Evolutionary conservation across 1,139 yeast species (phyloP).

Genomic region (Blastobotrys petasosporus): DNA sequence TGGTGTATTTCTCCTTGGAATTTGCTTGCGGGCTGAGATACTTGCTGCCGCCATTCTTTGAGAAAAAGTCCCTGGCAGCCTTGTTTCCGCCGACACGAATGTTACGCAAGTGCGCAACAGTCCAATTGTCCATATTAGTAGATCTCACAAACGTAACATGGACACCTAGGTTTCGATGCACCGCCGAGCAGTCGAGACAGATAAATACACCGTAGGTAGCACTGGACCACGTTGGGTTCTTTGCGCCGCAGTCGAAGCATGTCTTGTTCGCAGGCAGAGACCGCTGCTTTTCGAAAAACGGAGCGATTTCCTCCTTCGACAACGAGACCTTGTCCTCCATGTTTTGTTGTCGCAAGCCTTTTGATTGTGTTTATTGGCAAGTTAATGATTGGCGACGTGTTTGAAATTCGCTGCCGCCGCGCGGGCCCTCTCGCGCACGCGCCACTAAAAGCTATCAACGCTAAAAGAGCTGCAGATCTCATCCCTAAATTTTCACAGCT

Average conservation of each 20-base stretch:
- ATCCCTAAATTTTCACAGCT: no score
- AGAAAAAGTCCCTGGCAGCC: slow-evolving; percentile 72
- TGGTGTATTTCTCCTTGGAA: slow-evolving; percentile 73
- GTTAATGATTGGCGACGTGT: no score
- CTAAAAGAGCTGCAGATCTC: no score
- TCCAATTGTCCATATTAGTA: slow-evolving; percentile 89
- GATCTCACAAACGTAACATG: slow-evolving; percentile 94
- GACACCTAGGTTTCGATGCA: slow-evolving; percentile 92
- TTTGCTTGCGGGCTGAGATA: slow-evolving; percentile 52
- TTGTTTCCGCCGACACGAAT: slow-evolving; percentile 93
- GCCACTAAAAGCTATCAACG: no score
- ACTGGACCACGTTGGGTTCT: slow-evolving; percentile 97
- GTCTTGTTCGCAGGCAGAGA: slow-evolving; percentile 63
- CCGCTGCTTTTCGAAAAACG: slow-evolving; percentile 52
- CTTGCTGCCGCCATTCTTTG: slow-evolving; percentile 78
- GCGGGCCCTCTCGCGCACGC: no score
- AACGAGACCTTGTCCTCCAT: slow-evolving; percentile 45
- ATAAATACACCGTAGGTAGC: slow-evolving; percentile 92
- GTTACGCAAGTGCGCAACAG: slow-evolving; percentile 76
- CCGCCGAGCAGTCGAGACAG: slow-evolving; percentile 95
- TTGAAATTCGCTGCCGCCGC: no score
- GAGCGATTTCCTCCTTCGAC: slow-evolving; percentile 54
- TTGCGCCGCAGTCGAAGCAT: slow-evolving; percentile 90
- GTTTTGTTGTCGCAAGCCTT: background rate
- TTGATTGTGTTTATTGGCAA: background rate